Evolutionary conservation across 2,329 filamentous ascomycete genomes (phyloP).

Genomic region (Trichoderma simmonsii): DNA sequence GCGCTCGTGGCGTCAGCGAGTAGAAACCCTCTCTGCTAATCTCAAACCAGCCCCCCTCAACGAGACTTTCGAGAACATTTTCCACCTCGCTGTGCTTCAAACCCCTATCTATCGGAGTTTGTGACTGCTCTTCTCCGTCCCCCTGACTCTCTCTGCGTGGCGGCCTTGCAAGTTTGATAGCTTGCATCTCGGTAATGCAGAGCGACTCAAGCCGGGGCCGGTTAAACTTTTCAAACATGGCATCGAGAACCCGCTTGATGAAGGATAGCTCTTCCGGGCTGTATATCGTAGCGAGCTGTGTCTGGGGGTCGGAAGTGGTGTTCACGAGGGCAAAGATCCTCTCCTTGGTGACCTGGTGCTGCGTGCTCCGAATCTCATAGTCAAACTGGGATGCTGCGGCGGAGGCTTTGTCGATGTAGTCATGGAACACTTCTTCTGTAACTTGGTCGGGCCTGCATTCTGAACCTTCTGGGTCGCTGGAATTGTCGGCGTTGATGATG

Average conservation of each 20-base stretch:
- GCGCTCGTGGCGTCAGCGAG: slow-evolving; percentile 67
- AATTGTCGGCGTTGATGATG: slow-evolving; percentile 61
- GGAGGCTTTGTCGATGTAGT: slow-evolving; percentile 69
- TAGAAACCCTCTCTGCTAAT: slow-evolving; percentile 70
- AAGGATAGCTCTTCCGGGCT: slow-evolving; percentile 83
- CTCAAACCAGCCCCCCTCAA: slow-evolving; percentile 82
- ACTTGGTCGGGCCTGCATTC: slow-evolving; percentile 59
- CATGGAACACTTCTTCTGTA: slow-evolving; percentile 62
- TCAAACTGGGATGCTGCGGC: slow-evolving; percentile 74
- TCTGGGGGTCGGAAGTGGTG: slow-evolving; percentile 77
- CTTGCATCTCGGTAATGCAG: slow-evolving; percentile 76
- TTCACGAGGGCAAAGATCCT: slow-evolving; percentile 85
- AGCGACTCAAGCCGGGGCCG: slow-evolving; percentile 75
- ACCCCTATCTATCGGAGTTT: slow-evolving; percentile 45
- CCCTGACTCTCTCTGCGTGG: slow-evolving; percentile 36
- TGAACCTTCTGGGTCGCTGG: slow-evolving; percentile 33
- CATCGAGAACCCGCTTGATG: slow-evolving; percentile 81
- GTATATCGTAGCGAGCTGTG: slow-evolving; percentile 81
- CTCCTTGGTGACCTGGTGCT: slow-evolving; percentile 64
- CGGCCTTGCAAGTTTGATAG: slow-evolving; percentile 64
- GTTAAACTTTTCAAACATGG: slow-evolving; percentile 90
- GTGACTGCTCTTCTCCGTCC: slow-evolving; percentile 33
- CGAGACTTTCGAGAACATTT: slow-evolving; percentile 62
- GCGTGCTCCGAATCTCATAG: slow-evolving; percentile 75
- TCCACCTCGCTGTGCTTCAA: slow-evolving; percentile 79